Evolutionary conservation across 495 filamentous ascomycete species (phyloP), one percentile per base, ranked within the genome.

Genomic region (Cercophora samala): DNA sequence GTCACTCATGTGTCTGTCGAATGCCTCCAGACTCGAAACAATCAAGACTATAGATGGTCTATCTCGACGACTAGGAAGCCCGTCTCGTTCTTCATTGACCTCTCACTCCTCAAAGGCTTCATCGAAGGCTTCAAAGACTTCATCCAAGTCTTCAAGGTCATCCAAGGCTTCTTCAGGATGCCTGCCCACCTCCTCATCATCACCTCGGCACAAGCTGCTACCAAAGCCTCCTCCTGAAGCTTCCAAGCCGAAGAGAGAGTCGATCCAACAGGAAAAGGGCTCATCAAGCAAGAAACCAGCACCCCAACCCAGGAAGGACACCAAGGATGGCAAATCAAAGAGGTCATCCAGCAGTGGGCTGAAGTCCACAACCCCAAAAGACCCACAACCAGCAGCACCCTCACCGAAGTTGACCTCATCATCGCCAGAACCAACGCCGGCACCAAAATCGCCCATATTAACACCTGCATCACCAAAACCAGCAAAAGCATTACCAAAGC

Each of bases 1-100:
- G 42, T 78, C 77, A 5, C 73, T 79, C 23, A 70, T 75, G 69
- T 66, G 75, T 1, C 66, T 79, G 26, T 79, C 76, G 0, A 78
- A 79, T 59, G 56, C 72, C 3, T 79, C 77, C 0, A 65, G 76
- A 17, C 26, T 69, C 15, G 75, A 77, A 13, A 73, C 77, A 5
- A 75, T 78, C 69, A 70, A 70, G 53, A 63, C 75, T 21, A 78
- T 79, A 32, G 69, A 78, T 37, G 61, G 71, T 15, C 72, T 79
- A 22, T 78, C 77, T 18, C 74, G 72, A 21, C 69, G 76, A 5
- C 63, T 78, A 21, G 68, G 63, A 8, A 70, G 67, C 59, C 62
- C 69, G 19, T 70, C 72, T 24, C 63, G 69, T 8, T 64, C 65
- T 29, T 72, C 75, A 0, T 58, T 66, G 18, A 64, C 58, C 18